Conservation (phyloP, 2,329 filamentous ascomycete genomes). For the Monosporascus cannonballus region DNA sequence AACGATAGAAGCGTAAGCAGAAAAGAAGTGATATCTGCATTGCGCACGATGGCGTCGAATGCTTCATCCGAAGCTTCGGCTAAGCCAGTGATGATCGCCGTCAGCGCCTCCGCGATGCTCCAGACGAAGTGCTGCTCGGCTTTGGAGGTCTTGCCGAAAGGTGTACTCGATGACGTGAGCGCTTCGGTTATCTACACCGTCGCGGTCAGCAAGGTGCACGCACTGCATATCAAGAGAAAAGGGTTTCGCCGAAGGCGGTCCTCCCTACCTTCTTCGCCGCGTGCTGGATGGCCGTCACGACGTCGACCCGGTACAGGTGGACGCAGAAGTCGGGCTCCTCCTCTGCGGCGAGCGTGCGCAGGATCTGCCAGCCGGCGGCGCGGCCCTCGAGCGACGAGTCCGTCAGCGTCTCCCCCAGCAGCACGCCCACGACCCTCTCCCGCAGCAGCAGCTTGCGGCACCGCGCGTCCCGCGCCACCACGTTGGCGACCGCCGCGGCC, state of each 20-base stretch:
- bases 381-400: slow-evolving; percentile 58
- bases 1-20: slow-evolving; percentile 46
- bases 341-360: slow-evolving; percentile 54
- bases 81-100: slow-evolving; percentile 47
- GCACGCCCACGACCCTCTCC: slow-evolving; percentile 58
- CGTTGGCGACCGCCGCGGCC: slow-evolving; percentile 53
- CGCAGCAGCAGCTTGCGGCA: slow-evolving; percentile 60
- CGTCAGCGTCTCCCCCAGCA: slow-evolving; percentile 59
- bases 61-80: slow-evolving; percentile 57
- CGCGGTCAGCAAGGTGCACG: slow-evolving; percentile 3
- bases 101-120: slow-evolving; percentile 47
- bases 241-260: slow-evolving; percentile 1
- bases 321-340: slow-evolving; percentile 63
- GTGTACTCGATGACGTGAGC: slow-evolving; percentile 32
- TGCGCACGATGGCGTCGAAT: slow-evolving; percentile 45
- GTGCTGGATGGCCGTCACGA: slow-evolving; percentile 54
- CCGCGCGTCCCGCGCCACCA: slow-evolving; percentile 50
- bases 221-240: too few relatives aligned
- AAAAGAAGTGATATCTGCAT: slow-evolving; percentile 43
- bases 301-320: slow-evolving; percentile 56
- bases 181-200: slow-evolving; percentile 35
- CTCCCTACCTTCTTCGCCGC: slow-evolving; percentile 45
- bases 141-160: slow-evolving; percentile 42
- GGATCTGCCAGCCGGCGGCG: slow-evolving; percentile 62
- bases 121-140: slow-evolving; percentile 48